Base-by-base conservation (phyloP, 1,139 yeast species). In the Pneumocystis jirovecii region DNA sequence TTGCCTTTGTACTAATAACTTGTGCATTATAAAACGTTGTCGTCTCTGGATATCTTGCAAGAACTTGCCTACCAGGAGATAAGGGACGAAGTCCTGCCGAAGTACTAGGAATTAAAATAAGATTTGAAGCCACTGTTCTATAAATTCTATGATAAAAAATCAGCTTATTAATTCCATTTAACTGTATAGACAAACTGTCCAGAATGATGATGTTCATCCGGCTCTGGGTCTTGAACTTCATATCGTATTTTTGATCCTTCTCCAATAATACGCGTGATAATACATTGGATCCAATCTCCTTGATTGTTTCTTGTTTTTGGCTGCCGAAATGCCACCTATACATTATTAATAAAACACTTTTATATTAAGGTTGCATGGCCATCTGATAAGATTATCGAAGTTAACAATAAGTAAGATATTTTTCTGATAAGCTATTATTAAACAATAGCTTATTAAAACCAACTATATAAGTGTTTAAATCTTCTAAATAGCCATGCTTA, bases 41-140 rank as follows among this genome's bases (percentile, higher is more conserved):
- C 0, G 99, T 95, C 71, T 95, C 99, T 0, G 99, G 99, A 72
- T 95, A 95, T 72, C 96, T 79, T 0, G 97, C 98, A 68, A 95
- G 78, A 1, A 93, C 98, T 71, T 85, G 85, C 0, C 90, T 80
- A 0, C 96, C 95, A 60, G 84, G 79, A 0, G 95, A 86, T 70
- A 87, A 89, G 64, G 80, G 80, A 29, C 83, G 79, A 67, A 86
- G 78, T 5, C 76, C 76, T 40, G 77, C 77, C 0, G 76, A 76
- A 15, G 70, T 72, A 0, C 84, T 77, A 0, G 96, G 95, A 35
- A 95, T 86, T 61, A 86, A 79, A 44, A 93, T 81, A 5, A 95
- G 76, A 71, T 93, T 97, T 71, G 86, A 85, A 79, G 87, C 84
- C 39, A 82, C 84, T 1, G 97, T 91, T 71, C 85, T 86, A 76